Conservation (phyloP, 78 protist species). For the Dictyostelium intermedium region DNA sequence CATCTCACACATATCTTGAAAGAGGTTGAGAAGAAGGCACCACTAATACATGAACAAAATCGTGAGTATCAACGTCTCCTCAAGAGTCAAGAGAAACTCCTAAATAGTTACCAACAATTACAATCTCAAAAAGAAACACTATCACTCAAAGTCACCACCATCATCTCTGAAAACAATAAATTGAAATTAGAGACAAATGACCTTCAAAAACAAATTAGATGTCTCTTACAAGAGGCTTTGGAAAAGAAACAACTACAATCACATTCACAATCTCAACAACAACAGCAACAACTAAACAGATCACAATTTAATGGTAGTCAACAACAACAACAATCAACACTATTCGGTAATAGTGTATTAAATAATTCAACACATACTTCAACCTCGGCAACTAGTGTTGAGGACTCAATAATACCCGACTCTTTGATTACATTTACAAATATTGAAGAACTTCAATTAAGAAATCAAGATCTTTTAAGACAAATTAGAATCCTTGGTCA, state of each 20-base stretch:
- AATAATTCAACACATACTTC: background rate
- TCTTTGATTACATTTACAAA: constrained; percentile 37
- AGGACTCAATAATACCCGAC: constrained; percentile 62
- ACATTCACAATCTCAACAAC: too few relatives aligned
- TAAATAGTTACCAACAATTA: constrained; percentile 29
- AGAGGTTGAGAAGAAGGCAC: constrained; percentile 78
- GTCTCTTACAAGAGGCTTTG: constrained; percentile 40
- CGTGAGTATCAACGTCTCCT: constrained; percentile 48
- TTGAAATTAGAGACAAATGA: constrained; percentile 5
- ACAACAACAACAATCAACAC: background rate
- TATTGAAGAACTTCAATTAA: constrained; percentile 58
- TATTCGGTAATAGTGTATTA: background rate
- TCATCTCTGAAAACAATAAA: constrained; percentile 9
- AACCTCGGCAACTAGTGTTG: background rate
- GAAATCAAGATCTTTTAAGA: constrained; percentile 45
- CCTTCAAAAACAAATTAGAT: constrained; percentile 55
- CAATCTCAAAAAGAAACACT: constrained; percentile 62
- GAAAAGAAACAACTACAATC: constrained; percentile 4
- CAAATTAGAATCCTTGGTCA: constrained; percentile 26
- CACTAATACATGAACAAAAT: constrained; percentile 54
- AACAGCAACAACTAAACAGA: too few relatives aligned
- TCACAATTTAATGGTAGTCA: background rate
- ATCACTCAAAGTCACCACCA: background rate
- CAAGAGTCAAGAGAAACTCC: constrained; percentile 68
- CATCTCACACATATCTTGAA: constrained; percentile 21